Percentiles rank a stretch among this genome's conserved stretches.
phyloP scores from a whole-genome alignment of 2,329 filamentous ascomycete species.

The Talaromyces rugulosus region DNA sequence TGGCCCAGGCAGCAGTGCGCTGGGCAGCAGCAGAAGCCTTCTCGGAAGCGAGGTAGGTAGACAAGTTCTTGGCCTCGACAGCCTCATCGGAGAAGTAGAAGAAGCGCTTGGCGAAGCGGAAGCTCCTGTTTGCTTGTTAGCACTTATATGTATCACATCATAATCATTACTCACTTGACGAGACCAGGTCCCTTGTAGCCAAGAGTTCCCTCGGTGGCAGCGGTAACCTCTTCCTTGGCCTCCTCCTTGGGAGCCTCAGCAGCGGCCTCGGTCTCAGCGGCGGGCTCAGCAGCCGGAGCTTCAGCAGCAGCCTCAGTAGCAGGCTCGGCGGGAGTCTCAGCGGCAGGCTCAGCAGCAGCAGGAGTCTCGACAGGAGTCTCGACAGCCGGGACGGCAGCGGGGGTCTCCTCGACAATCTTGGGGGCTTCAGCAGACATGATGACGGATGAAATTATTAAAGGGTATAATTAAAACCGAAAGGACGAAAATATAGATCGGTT shows the following conservation, averaged over 20 bases:
- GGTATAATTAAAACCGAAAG: slow-evolving; percentile 1
- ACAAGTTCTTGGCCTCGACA: slow-evolving; percentile 68
- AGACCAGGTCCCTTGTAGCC: slow-evolving; percentile 86
- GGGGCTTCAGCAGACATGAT: slow-evolving; percentile 67
- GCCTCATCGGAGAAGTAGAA: slow-evolving; percentile 80
- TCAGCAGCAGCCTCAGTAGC: slow-evolving; percentile 21
- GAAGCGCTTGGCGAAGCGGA: slow-evolving; percentile 87
- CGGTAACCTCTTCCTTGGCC: slow-evolving; percentile 51
- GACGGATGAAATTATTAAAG: slow-evolving; percentile 11
- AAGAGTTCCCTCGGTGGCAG: slow-evolving; percentile 76
- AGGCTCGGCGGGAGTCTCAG: background rate
- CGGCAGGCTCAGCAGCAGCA: slow-evolving; percentile 24
- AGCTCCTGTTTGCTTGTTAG: slow-evolving; percentile 56
- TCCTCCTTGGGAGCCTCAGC: slow-evolving; percentile 29
- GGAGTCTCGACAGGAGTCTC: slow-evolving; percentile 67
- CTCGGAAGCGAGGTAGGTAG: slow-evolving; percentile 78
- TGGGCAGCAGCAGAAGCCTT: slow-evolving; percentile 77
- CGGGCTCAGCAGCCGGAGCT: slow-evolving; percentile 33
- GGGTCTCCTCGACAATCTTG: slow-evolving; percentile 63
- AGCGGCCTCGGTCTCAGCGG: slow-evolving; percentile 28
- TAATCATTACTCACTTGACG: slow-evolving; percentile 67
- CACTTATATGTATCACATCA: slow-evolving; percentile 1
- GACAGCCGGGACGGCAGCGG: slow-evolving; percentile 48
- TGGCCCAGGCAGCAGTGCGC: slow-evolving; percentile 77
- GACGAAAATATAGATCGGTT: background rate